phyloP scores from a whole-genome alignment of 208 protist genomes.

The Crithidia fasciculata region DNA sequence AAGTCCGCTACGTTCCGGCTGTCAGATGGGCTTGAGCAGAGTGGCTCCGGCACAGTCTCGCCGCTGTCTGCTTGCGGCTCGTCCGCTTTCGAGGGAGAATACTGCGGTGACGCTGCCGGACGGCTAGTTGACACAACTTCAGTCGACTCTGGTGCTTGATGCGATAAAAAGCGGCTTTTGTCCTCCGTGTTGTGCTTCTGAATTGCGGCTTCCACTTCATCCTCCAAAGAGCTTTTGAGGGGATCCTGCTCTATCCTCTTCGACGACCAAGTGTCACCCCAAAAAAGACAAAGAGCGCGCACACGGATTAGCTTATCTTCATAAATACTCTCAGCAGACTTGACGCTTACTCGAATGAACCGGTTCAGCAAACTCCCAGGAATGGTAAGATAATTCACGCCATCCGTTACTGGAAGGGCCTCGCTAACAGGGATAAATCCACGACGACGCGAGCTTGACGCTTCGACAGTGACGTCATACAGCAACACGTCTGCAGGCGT shows the following conservation, averaged over 20 bases:
- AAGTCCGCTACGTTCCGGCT: background rate
- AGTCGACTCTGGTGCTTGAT: too few species aligned
- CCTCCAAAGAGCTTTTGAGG: background rate
- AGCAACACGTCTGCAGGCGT: too few species aligned
- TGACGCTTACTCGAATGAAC: conserved; percentile 14
- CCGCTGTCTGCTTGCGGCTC: background rate
- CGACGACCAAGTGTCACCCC: conserved; percentile 10
- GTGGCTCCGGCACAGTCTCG: background rate
- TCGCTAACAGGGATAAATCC: conserved; percentile 2
- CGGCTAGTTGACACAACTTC: background rate
- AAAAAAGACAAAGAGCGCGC: conserved; percentile 21
- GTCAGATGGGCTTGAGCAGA: background rate
- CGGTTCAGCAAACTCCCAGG: conserved; percentile 8
- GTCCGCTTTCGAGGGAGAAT: background rate
- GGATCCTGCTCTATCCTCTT: background rate
- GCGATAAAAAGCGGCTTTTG: too few species aligned
- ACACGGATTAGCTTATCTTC: conserved; percentile 5
- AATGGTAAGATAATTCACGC: conserved; percentile 1
- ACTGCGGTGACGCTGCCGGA: background rate
- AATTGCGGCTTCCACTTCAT: conserved; percentile 1
- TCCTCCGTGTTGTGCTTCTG: background rate
- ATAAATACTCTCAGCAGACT: background rate
- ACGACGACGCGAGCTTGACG: conserved; percentile 7
- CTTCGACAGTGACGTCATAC: conserved; percentile 19
- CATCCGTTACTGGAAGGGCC: background rate